Base-by-base conservation (phyloP, 169 alveolate genomes). In the Plasmodium coatneyi region DNA sequence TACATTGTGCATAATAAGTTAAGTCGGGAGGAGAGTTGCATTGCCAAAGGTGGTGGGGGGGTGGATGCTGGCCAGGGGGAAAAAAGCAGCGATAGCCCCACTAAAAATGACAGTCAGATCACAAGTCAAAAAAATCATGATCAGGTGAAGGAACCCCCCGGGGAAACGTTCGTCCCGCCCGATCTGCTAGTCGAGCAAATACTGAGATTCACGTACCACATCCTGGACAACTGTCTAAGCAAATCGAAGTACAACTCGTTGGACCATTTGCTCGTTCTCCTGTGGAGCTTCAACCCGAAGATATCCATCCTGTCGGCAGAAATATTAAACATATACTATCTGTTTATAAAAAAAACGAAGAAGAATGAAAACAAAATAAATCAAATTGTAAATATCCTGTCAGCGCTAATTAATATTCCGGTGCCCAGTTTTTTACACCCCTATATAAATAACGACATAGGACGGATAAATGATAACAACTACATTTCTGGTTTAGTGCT, bases 211-310 rank as follows among this genome's bases (percentile, higher is more conserved):
- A 95, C 98, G 25, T 94, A 92, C 78, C 81, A 90, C 87, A 94
- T 96, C 54, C 92, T 96, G 79, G 97, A 95, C 32, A 95, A 96
- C 79, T 95, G 96, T 71, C 83, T 95, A 14, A 94, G 96, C 25
- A 96, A 96, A 84, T 89, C 96, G 70, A 92, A 89, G 19, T 96
- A 95, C 92, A 95, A 95, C 72, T 96, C 98, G 5, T 28, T 95
- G 72, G 98, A 96, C 7, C 93, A 92, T 84, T 84, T 96, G 60
- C 80, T 91, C 28, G 70, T 71, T 39, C 76, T 91, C 10, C 14
- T 91, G 30, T 91, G 95, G 95, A 80, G 95, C 82, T 91, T 91
- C 46, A 91, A 91, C 76, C 83, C 86, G 3, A 91, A 91, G 39
- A 46, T 91, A 34, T 91, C 95, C 2, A 91, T 91, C 72, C 72